phyloP scores from a whole-genome alignment of 257 asterid genomes.

The Ophiorrhiza pumila region DNA sequence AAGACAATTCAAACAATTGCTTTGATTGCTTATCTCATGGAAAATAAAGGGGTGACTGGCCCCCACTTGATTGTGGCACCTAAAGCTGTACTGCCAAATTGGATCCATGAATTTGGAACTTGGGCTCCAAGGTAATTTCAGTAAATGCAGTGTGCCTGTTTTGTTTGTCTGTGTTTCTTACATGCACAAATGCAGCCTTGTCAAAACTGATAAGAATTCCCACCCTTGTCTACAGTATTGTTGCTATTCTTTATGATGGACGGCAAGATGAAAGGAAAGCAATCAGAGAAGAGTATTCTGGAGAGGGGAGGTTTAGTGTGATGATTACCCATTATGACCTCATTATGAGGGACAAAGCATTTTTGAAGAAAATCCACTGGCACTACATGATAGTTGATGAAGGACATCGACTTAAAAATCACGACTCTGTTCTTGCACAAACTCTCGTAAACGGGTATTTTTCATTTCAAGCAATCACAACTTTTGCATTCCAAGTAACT shows the following conservation, averaged over 20 bases:
- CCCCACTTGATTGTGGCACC: constrained; percentile 99
- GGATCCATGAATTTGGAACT: constrained; percentile 79
- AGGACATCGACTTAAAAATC: constrained; percentile 95
- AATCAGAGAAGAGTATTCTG: constrained; percentile 77
- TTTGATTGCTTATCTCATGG: constrained; percentile 88
- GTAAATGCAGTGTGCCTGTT: background rate
- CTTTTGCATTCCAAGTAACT: background rate
- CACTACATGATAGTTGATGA: constrained; percentile 91
- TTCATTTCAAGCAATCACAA: background rate
- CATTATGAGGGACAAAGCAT: constrained; percentile 87
- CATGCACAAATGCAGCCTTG: background rate
- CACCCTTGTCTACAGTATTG: constrained; percentile 41
- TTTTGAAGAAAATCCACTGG: constrained; percentile 90
- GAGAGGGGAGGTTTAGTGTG: constrained; percentile 93
- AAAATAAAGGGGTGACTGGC: constrained; percentile 87
- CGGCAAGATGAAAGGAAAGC: constrained; percentile 94
- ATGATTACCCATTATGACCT: constrained; percentile 96
- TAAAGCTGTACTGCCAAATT: constrained; percentile 97
- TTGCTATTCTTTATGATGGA: constrained; percentile 91
- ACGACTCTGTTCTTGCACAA: constrained; percentile 86
- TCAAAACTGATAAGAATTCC: constrained; percentile 1
- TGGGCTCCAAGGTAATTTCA: constrained; percentile 86
- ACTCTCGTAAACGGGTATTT: constrained; percentile 87
- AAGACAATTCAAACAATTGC: constrained; percentile 96
- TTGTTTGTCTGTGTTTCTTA: constrained; percentile 1